A percentile compares a stretch with the other conserved stretches of the same genome.
Conservation (phyloP, 768 basidiomycete species). For the Trametes elegans region DNA sequence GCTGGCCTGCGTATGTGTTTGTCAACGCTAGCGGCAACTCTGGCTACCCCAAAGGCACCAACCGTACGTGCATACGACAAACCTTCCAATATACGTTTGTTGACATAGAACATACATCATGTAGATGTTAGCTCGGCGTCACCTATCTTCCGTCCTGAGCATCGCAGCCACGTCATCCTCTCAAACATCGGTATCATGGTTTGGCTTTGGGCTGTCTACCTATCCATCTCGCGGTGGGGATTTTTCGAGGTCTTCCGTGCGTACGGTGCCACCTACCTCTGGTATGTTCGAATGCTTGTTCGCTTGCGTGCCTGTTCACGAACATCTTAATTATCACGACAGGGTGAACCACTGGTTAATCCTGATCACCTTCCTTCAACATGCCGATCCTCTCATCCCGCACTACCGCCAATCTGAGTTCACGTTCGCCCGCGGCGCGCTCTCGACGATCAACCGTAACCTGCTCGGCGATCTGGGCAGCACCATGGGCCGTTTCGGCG, state of each 20-base stretch:
- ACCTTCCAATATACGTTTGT: background rate
- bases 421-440: slow-evolving; percentile 91
- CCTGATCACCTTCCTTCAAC: slow-evolving; percentile 94
- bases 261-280: slow-evolving; percentile 88
- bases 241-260: slow-evolving; percentile 70
- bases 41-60: slow-evolving; percentile 74
- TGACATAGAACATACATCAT: background rate
- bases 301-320: background rate
- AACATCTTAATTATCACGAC: background rate
- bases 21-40: slow-evolving; percentile 82
- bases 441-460: slow-evolving; percentile 84
- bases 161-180: slow-evolving; percentile 67
- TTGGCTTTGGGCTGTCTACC: slow-evolving; percentile 59
- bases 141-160: slow-evolving; percentile 79
- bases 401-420: slow-evolving; percentile 89
- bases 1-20: slow-evolving; percentile 85
- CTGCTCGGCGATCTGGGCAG: slow-evolving; percentile 76
- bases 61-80: slow-evolving; percentile 51
- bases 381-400: slow-evolving; percentile 94
- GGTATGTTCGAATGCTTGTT: slow-evolving; percentile 36
- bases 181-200: slow-evolving; percentile 81
- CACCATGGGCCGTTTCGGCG: slow-evolving; percentile 83
- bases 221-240: slow-evolving; percentile 57
- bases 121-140: slow-evolving; percentile 75
- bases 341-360: slow-evolving; percentile 94